phyloP scores from a whole-genome alignment of 306 rosid species.

The Coriaria nepalensis region DNA sequence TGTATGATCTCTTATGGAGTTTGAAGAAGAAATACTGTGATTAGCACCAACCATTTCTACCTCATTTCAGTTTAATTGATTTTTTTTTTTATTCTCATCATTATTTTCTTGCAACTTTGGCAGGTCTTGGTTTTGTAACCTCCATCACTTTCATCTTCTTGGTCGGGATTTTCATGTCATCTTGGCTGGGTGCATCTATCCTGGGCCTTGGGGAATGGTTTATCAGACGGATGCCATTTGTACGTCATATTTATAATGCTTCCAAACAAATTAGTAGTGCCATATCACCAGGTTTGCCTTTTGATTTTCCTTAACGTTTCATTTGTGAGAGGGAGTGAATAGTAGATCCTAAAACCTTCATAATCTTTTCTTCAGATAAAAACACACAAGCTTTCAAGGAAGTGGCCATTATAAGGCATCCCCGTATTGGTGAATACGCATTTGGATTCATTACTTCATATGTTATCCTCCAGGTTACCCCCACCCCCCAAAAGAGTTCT shows the following conservation, averaged over 20 bases:
- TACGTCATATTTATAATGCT: constrained; percentile 82
- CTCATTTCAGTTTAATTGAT: background rate
- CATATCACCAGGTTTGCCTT: constrained; percentile 66
- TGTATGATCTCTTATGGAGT: too few relatives aligned
- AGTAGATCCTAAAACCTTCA: background rate
- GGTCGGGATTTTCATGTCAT: constrained; percentile 90
- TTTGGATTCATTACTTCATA: constrained; percentile 81
- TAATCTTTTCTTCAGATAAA: constrained; percentile 37
- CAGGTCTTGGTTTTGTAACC: constrained; percentile 87
- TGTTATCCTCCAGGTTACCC: constrained; percentile 58
- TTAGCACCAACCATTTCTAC: background rate
- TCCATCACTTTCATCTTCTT: constrained; percentile 80
- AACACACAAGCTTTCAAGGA: constrained; percentile 88
- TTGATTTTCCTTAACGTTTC: background rate
- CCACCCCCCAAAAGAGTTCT: background rate
- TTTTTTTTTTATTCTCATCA: background rate
- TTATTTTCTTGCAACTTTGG: constrained; percentile 6
- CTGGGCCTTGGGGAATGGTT: constrained; percentile 89
- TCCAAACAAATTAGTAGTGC: constrained; percentile 91
- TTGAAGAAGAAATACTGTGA: too few relatives aligned
- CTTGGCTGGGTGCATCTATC: constrained; percentile 92
- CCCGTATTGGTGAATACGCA: constrained; percentile 89
- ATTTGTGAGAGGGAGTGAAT: background rate
- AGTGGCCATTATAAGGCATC: constrained; percentile 87
- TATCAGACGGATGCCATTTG: constrained; percentile 82